Evolutionary conservation across 306 rosid species (phyloP).

Genomic region (Urtica urens): DNA sequence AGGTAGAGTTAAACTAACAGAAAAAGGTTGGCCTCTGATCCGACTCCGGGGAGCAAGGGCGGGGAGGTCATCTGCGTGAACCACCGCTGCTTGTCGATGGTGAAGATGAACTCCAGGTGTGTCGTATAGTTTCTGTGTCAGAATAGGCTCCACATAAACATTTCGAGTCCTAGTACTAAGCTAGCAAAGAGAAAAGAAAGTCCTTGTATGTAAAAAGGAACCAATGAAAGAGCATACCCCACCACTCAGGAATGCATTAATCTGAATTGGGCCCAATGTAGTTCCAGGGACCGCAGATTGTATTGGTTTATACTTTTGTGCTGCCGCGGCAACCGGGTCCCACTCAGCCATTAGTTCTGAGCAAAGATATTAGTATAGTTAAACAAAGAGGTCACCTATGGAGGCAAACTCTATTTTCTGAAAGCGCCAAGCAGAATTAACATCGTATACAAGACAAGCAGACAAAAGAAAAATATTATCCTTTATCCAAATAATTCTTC

Average conservation of each 20-base stretch:
- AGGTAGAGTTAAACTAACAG: conserved; percentile 35
- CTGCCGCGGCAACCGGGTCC: conserved; percentile 90
- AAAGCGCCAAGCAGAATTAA: too few relatives aligned
- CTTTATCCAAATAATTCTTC: too few relatives aligned
- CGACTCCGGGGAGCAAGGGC: conserved; percentile 89
- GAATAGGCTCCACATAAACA: not conserved
- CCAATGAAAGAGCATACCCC: conserved; percentile 45
- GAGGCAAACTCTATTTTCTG: too few relatives aligned
- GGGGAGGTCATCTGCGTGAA: conserved; percentile 71
- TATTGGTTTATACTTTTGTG: conserved; percentile 83
- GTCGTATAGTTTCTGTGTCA: conserved; percentile 63
- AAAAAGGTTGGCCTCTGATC: conserved; percentile 63
- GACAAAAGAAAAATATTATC: too few relatives aligned
- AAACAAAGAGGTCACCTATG: too few relatives aligned
- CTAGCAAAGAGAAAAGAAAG: not conserved
- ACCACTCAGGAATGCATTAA: conserved; percentile 84
- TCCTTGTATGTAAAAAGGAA: not conserved
- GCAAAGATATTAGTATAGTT: conserved; percentile 15
- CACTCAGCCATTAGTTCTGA: conserved; percentile 62
- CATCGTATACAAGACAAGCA: too few relatives aligned
- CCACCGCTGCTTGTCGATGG: conserved; percentile 90
- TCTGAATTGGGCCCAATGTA: conserved; percentile 86
- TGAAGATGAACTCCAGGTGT: conserved; percentile 98
- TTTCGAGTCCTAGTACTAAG: not conserved
- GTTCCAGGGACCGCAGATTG: conserved; percentile 99